A percentile compares a stretch with the other conserved stretches of the same genome.
phyloP scores from a whole-genome alignment of 352 stramenopile genomes.

The Pythium aquatile region DNA sequence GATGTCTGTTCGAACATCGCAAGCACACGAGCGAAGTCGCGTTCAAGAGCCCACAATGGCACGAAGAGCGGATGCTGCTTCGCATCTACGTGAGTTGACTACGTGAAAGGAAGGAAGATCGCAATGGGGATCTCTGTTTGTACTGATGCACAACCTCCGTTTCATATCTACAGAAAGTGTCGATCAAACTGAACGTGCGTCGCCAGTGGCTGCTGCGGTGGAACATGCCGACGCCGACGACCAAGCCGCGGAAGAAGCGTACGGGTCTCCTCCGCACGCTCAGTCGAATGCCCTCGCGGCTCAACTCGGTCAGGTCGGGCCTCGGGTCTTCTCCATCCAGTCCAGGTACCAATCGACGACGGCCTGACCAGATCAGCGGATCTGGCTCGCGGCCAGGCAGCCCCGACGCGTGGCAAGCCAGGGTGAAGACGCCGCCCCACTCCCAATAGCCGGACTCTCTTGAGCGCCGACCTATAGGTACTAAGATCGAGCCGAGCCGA shows the following conservation, averaged over 20 bases:
- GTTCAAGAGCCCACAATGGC: constrained; percentile 45
- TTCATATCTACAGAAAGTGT: constrained; percentile 23
- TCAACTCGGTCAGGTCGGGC: not conserved
- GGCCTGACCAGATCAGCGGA: not conserved
- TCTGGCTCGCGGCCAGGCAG: not conserved
- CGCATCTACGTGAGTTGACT: constrained; percentile 41
- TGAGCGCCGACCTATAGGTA: not conserved
- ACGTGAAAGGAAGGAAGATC: too few species aligned
- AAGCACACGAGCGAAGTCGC: constrained; percentile 36
- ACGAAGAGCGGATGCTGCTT: constrained; percentile 46
- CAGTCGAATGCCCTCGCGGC: not conserved
- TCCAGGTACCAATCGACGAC: constrained; percentile 4
- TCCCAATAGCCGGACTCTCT: not conserved
- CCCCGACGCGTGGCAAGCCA: not conserved
- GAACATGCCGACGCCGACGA: not conserved
- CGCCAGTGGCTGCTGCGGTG: constrained; percentile 19
- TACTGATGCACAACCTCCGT: too few species aligned
- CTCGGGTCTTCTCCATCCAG: not conserved
- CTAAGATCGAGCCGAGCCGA: not conserved
- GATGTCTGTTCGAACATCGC: constrained; percentile 40
- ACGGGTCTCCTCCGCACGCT: not conserved
- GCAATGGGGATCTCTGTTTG: too few species aligned
- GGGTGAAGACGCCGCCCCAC: not conserved
- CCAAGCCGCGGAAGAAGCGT: constrained; percentile 7
- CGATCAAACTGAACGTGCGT: constrained; percentile 20